Percentiles rank a stretch among this genome's conserved stretches.
These are phyloP conservation scores for Xylaria castorea DNA, from an alignment of 495 filamentous ascomycete species.

Conservation along the genomic window DNA sequence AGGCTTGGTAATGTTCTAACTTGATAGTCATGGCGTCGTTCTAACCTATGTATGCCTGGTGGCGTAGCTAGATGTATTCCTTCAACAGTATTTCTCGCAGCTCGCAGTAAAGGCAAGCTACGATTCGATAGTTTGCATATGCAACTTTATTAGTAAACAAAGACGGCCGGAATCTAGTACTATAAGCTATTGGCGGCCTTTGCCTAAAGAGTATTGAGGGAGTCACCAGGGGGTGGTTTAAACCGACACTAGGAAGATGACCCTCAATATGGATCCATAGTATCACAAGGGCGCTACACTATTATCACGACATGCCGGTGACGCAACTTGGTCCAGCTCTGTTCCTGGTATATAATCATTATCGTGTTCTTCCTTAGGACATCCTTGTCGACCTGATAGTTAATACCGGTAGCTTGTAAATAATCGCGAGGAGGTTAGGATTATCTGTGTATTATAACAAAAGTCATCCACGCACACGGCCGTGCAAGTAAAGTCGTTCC, in stretches of 20 bases:
- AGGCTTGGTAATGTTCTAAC: too few relatives aligned
- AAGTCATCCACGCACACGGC: not conserved
- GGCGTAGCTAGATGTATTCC: too few relatives aligned
- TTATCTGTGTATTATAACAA: constrained; percentile 1
- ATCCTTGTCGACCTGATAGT: not conserved
- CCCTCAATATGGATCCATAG: constrained; percentile 14
- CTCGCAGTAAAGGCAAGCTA: too few relatives aligned
- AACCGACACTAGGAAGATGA: not conserved
- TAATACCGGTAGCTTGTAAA: not conserved
- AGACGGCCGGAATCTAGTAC: not conserved
- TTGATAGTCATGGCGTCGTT: too few relatives aligned
- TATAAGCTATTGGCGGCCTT: not conserved
- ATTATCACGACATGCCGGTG: not conserved
- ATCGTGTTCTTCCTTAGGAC: not conserved
- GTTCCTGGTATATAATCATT: not conserved
- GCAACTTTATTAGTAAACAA: not conserved
- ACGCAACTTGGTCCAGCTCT: not conserved
- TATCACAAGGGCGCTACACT: not conserved
- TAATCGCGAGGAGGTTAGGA: not conserved
- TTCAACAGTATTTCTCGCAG: not conserved
- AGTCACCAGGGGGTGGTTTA: not conserved
- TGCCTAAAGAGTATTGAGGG: not conserved
- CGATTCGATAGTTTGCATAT: too few relatives aligned
- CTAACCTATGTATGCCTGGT: too few relatives aligned
- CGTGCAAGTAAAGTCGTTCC: not conserved